Base-by-base conservation (phyloP, 2,329 filamentous ascomycete genomes). In the Fonsecaea pedrosoi region DNA sequence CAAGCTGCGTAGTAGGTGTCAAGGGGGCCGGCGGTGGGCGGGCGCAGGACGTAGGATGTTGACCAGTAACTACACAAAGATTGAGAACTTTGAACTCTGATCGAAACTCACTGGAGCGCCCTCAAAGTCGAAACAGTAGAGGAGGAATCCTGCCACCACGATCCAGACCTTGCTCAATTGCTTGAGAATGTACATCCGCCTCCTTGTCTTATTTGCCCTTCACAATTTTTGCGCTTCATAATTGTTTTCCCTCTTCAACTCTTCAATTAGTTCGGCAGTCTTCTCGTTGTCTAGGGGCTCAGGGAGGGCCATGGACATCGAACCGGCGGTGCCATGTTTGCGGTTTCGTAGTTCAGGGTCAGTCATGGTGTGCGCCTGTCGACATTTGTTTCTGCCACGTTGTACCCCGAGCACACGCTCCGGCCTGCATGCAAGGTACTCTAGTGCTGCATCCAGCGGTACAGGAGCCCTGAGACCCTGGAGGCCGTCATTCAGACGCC, bases 211-310 rank as follows among this genome's bases (percentile, higher is more conserved):
- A 91, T 85, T 13, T 88, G 86, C 60, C 87, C 88, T 79, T 98
- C 95, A 74, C 97, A 99, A 60, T 95, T 97, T 85, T 13, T 88
- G 86, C 60, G 87, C 88, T 79, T 98, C 95, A 74, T 97, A 99
- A 60, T 95, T 97, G 80, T 96, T 94, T 80, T 97, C 92, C 48
- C 85, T 85, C 77, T 92, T 92, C 68, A 99, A 82, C 79, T 97
- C 94, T 64, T 91, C 88, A 64, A 97, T 86, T 54, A 99, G 86
- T 64, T 89, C 84, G 72, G 92, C 89, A 73, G 92, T 96, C 59
- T 90, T 87, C 70, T 89, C 85, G 65, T 90, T 86, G 78, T 99
- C 94, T 42, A 86, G 82, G 63, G 90, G 86, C 1, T 90, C 95
- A 4, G 95, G 95, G 30, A 93, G 84, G 25, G 85, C 83, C 12